Conservation (phyloP, 2,329 filamentous ascomycete species). For the Hyphodiscus sp. region DNA sequence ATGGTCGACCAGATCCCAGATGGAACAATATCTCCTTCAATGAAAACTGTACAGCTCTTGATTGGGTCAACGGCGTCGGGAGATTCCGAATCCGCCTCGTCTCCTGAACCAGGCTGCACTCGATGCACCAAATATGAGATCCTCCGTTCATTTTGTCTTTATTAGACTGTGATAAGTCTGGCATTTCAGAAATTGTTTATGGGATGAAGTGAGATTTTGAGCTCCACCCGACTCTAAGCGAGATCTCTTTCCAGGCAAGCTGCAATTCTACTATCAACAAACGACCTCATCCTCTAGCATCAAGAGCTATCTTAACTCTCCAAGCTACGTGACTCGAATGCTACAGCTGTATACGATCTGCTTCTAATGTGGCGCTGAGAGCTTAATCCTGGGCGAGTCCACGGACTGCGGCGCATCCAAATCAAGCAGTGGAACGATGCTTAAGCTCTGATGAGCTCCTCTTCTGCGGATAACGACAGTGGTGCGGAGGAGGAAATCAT, state of each 20-base stretch:
- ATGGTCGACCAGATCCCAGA: too few relatives aligned
- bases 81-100: too few relatives aligned
- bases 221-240: conserved; percentile 5
- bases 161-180: too few relatives aligned
- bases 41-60: too few relatives aligned
- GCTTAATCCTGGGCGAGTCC: conserved; percentile 14
- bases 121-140: too few relatives aligned
- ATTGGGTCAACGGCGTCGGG: too few relatives aligned
- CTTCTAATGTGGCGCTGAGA: conserved; percentile 18
- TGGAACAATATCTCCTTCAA: too few relatives aligned
- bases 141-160: background rate
- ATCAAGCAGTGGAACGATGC: conserved; percentile 26
- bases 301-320: background rate
- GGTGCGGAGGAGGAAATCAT: conserved; percentile 49
- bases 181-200: too few relatives aligned
- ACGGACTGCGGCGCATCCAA: conserved; percentile 25
- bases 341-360: background rate
- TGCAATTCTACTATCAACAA: conserved; percentile 1
- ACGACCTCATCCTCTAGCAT: background rate
- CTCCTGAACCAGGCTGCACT: too few relatives aligned
- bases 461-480: conserved; percentile 54
- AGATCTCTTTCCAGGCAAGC: conserved; percentile 2
- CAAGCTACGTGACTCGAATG: background rate
- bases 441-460: conserved; percentile 60
- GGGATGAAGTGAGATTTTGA: background rate